Conservation (phyloP, 148 eudicot species). For the Rhododendron mucronatum region DNA sequence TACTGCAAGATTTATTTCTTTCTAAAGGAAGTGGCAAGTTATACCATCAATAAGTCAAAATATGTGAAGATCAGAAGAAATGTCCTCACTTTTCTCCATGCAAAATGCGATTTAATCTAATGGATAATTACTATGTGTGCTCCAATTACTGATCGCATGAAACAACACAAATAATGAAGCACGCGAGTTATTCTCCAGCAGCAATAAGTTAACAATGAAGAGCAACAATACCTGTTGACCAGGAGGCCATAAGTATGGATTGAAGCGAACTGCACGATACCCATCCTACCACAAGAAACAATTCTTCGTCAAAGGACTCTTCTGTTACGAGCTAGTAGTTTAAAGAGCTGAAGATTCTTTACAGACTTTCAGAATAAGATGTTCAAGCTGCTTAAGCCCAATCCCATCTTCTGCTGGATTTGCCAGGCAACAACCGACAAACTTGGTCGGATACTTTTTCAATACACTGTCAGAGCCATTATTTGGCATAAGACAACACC, state of each 20-base stretch:
- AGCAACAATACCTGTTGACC: constrained; percentile 51
- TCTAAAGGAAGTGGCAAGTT: not conserved
- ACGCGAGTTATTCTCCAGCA: not conserved
- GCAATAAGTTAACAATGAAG: not conserved
- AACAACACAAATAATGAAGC: not conserved
- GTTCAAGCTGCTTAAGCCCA: constrained; percentile 65
- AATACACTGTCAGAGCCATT: constrained; percentile 46
- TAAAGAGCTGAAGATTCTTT: constrained; percentile 4
- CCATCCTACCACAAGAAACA: constrained; percentile 56
- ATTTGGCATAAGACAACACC: constrained; percentile 2
- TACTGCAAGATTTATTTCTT: not conserved
- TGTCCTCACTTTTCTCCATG: not conserved
- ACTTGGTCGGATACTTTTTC: constrained; percentile 72
- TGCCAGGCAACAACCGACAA: constrained; percentile 91
- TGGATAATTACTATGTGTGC: not conserved
- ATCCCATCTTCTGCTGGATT: constrained; percentile 91
- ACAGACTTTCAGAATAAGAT: constrained; percentile 65
- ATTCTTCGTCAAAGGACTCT: constrained; percentile 7
- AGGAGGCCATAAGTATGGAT: constrained; percentile 91
- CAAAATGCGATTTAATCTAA: not conserved
- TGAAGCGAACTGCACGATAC: constrained; percentile 90
- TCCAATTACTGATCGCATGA: not conserved
- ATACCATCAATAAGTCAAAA: not conserved
- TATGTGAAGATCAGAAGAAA: not conserved
- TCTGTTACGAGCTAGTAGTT: not conserved